Evolutionary conservation across 1,139 yeast genomes (phyloP).

Genomic region (Protomyces macrosporus): DNA sequence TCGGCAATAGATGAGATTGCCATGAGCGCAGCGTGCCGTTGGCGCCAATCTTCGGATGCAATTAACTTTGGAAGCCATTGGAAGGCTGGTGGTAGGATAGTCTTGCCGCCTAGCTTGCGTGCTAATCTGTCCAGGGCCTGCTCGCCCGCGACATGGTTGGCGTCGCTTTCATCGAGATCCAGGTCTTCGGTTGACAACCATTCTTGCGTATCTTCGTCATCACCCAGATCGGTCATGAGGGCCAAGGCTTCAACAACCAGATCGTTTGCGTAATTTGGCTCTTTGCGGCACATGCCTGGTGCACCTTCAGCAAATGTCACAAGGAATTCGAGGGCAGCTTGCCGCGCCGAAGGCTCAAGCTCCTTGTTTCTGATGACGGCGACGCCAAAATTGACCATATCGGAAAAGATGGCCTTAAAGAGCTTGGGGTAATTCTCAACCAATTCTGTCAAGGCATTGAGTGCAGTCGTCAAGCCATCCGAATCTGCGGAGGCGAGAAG

Average conservation of each 20-base stretch:
- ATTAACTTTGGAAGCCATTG: constrained; percentile 81
- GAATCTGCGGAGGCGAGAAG: constrained; percentile 75
- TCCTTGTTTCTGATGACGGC: constrained; percentile 76
- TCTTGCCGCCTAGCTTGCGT: constrained; percentile 73
- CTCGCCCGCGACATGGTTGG: constrained; percentile 78
- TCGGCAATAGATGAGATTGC: constrained; percentile 95
- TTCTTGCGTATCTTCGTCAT: constrained; percentile 56
- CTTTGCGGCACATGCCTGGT: constrained; percentile 88
- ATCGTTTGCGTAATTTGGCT: constrained; percentile 63
- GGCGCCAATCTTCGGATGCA: constrained; percentile 75
- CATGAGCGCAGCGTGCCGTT: constrained; percentile 95
- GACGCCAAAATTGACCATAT: constrained; percentile 76
- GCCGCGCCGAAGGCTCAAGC: constrained; percentile 69
- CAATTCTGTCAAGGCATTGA: constrained; percentile 81
- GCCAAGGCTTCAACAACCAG: constrained; percentile 70
- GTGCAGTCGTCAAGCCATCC: constrained; percentile 73
- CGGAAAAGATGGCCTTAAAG: constrained; percentile 83
- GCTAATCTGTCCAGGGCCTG: constrained; percentile 88
- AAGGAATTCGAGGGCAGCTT: constrained; percentile 79
- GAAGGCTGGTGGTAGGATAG: constrained; percentile 78
- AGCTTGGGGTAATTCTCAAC: constrained; percentile 92
- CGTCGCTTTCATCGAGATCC: constrained; percentile 69
- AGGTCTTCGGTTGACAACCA: constrained; percentile 83
- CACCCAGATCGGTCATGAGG: constrained; percentile 92
- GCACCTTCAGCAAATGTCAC: constrained; percentile 90